These are phyloP conservation scores for Trichomonas vaginalis DNA, from an alignment of 208 protist species.

Conservation along the genomic window DNA sequence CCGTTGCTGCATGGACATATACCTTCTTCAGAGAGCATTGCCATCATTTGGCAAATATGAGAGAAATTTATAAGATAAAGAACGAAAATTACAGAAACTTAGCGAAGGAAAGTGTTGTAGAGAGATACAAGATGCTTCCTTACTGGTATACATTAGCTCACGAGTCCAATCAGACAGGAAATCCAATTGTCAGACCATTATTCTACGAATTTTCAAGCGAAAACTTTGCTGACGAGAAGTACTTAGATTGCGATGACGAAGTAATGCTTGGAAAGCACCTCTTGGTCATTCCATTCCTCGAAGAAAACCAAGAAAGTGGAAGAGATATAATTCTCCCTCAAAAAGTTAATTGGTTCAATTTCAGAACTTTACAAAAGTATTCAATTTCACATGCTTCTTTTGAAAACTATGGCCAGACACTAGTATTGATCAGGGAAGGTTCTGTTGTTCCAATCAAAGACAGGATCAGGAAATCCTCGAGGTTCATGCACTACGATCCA, in stretches of 20 bases:
- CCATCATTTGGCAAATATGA: slow-evolving; percentile 76
- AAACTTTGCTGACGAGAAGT: slow-evolving; percentile 39
- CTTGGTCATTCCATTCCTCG: slow-evolving; percentile 63
- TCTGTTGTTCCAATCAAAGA: slow-evolving; percentile 68
- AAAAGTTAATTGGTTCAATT: slow-evolving; percentile 24
- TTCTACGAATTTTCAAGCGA: slow-evolving; percentile 67
- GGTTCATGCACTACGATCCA: slow-evolving; percentile 50
- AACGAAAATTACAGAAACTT: slow-evolving; percentile 34
- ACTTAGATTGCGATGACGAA: slow-evolving; percentile 49
- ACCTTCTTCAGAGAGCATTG: slow-evolving; percentile 91
- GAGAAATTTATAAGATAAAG: slow-evolving; percentile 86
- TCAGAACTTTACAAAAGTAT: slow-evolving; percentile 51
- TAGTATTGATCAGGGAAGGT: slow-evolving; percentile 70
- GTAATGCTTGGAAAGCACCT: slow-evolving; percentile 65
- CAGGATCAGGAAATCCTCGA: slow-evolving; percentile 59
- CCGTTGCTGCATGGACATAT: slow-evolving; percentile 65
- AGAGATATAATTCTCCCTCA: slow-evolving; percentile 29
- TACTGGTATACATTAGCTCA: slow-evolving; percentile 86
- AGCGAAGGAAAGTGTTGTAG: slow-evolving; percentile 39
- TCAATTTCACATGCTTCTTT: not conserved
- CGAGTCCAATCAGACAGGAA: slow-evolving; percentile 52
- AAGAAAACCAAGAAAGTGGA: slow-evolving; percentile 31
- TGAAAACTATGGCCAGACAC: slow-evolving; percentile 44
- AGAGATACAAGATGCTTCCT: slow-evolving; percentile 69
- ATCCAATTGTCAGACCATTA: slow-evolving; percentile 69